Percentiles rank a stretch among this genome's conserved stretches.
Evolutionary conservation across 257 asterid species (phyloP).

Genomic region (Solanum infundibuliforme): DNA sequence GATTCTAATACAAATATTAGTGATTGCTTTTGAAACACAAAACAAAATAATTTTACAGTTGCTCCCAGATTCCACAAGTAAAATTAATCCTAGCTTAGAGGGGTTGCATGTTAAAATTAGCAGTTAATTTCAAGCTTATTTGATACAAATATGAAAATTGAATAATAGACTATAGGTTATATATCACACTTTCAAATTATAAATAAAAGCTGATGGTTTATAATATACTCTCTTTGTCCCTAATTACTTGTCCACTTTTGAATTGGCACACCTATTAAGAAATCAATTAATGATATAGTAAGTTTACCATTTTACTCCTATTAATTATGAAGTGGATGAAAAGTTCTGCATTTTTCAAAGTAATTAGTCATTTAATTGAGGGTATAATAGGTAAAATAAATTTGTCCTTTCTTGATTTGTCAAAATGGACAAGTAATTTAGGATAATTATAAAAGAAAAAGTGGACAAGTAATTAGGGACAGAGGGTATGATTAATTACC

Average conservation of each 20-base stretch:
- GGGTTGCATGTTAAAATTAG: neutral
- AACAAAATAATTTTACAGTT: neutral
- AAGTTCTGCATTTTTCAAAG: no score
- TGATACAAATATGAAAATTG: neutral
- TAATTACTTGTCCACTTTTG: no score
- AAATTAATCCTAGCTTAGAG: neutral
- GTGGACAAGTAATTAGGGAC: no score
- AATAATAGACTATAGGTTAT: neutral
- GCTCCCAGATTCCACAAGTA: accelerated
- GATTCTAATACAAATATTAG: accelerated
- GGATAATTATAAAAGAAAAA: no score
- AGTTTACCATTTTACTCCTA: no score
- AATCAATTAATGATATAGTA: no score
- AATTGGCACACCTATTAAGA: no score
- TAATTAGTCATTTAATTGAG: no score
- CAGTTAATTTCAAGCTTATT: neutral
- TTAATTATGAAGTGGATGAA: no score
- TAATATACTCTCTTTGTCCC: neutral
- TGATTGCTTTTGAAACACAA: neutral
- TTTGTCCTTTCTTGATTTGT: no score
- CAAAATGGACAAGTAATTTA: no score
- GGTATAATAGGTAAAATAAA: no score
- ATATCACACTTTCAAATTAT: neutral
- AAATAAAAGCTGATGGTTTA: neutral
- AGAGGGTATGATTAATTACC: neutral